Evolutionary conservation across 768 basidiomycete species (phyloP).

Genomic region (Mycena vitilis): DNA sequence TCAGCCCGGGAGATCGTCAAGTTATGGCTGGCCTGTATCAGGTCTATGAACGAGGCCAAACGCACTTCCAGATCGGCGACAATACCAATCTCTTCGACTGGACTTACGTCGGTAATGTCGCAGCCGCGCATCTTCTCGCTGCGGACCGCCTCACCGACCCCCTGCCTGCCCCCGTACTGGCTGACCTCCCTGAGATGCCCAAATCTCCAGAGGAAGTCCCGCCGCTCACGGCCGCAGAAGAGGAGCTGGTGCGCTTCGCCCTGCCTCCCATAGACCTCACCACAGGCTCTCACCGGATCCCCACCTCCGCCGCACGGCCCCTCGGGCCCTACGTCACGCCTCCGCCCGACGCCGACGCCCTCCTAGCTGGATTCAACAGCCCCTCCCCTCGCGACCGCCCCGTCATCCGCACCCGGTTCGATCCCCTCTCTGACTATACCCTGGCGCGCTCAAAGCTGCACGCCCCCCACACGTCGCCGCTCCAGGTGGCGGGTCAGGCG

Average conservation of each 20-base stretch:
- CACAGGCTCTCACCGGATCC: slow-evolving; percentile 72
- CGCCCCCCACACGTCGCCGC: slow-evolving; percentile 60
- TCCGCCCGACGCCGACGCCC: slow-evolving; percentile 66
- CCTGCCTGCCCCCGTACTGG: slow-evolving; percentile 56
- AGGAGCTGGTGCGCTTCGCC: slow-evolving; percentile 58
- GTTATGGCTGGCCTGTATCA: slow-evolving; percentile 81
- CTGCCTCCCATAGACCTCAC: slow-evolving; percentile 74
- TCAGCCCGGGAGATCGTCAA: slow-evolving; percentile 92
- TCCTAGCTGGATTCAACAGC: slow-evolving; percentile 68
- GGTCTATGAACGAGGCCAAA: slow-evolving; percentile 84
- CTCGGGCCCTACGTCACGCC: slow-evolving; percentile 82
- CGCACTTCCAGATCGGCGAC: slow-evolving; percentile 92
- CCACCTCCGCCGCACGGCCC: slow-evolving; percentile 84
- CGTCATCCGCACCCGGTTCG: slow-evolving; percentile 83
- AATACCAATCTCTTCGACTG: slow-evolving; percentile 96
- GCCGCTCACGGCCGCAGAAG: slow-evolving; percentile 54
- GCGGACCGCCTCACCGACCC: slow-evolving; percentile 83
- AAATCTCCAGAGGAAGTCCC: slow-evolving; percentile 51
- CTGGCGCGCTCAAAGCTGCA: slow-evolving; percentile 63
- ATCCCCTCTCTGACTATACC: slow-evolving; percentile 74
- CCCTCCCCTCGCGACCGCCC: slow-evolving; percentile 59
- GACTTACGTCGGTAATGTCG: slow-evolving; percentile 97
- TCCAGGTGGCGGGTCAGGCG: slow-evolving; percentile 90
- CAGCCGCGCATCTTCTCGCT: slow-evolving; percentile 92
- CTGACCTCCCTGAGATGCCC: slow-evolving; percentile 50